Percentiles rank a stretch among this genome's conserved stretches.
Evolutionary conservation across 2,329 filamentous ascomycete species (phyloP).

Genomic region (Colletotrichum sojae): DNA sequence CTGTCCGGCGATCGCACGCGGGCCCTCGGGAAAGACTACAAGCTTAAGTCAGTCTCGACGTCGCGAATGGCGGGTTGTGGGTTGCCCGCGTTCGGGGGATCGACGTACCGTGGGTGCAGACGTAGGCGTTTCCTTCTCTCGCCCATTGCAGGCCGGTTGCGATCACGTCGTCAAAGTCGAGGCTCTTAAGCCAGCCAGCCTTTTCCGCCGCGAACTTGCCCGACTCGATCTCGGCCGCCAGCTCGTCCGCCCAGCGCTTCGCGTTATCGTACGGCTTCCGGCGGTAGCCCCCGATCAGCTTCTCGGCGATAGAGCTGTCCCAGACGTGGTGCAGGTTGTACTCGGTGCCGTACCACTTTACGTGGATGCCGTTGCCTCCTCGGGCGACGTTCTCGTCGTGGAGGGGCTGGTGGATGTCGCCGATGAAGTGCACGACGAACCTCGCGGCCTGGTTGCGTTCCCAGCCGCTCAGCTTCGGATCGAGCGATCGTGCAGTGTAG

Average conservation of each 20-base stretch:
- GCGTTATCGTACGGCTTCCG: slow-evolving; percentile 66
- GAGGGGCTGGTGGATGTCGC: slow-evolving; percentile 79
- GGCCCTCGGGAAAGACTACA: slow-evolving; percentile 73
- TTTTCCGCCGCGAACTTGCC: slow-evolving; percentile 69
- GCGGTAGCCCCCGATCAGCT: slow-evolving; percentile 69
- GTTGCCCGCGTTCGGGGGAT: slow-evolving; percentile 7
- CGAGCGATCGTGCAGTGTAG: slow-evolving; percentile 70
- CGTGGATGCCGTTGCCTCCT: slow-evolving; percentile 78
- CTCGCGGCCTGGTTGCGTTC: slow-evolving; percentile 73
- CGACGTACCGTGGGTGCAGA: slow-evolving; percentile 72
- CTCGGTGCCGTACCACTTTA: slow-evolving; percentile 69
- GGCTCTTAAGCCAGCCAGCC: slow-evolving; percentile 68
- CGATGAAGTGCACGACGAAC: slow-evolving; percentile 78
- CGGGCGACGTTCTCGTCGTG: slow-evolving; percentile 74
- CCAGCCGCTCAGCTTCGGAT: slow-evolving; percentile 59
- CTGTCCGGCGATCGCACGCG: slow-evolving; percentile 68
- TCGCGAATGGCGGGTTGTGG: slow-evolving; percentile 1
- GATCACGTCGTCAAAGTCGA: slow-evolving; percentile 68
- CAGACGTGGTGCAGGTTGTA: slow-evolving; percentile 81
- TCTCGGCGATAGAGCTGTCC: slow-evolving; percentile 79
- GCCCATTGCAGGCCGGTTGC: slow-evolving; percentile 75
- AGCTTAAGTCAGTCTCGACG: slow-evolving; percentile 16
- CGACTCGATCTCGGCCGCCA: slow-evolving; percentile 67
- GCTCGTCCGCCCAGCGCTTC: slow-evolving; percentile 68
- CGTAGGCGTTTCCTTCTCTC: slow-evolving; percentile 71